phyloP scores from a whole-genome alignment of 1,284 basidiomycete species.

The Volvariella volvacea region DNA sequence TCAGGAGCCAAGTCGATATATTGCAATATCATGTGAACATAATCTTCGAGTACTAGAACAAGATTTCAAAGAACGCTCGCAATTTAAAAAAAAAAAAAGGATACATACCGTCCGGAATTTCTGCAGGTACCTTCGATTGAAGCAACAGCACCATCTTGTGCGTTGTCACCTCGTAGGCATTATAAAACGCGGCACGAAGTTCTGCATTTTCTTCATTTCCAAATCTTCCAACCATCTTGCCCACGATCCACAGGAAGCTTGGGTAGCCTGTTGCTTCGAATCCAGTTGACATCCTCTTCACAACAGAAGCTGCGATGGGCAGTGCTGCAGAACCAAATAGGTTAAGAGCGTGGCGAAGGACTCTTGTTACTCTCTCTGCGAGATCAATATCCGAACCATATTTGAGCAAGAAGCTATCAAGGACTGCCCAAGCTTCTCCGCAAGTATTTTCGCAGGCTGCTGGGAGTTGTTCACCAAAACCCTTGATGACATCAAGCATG shows the following conservation, averaged over 20 bases:
- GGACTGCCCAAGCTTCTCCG: conserved; percentile 76
- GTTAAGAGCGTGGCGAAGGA: conserved; percentile 77
- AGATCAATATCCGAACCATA: conserved; percentile 78
- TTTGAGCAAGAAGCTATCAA: conserved; percentile 76
- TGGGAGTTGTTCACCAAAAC: conserved; percentile 80
- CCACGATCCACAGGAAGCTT: conserved; percentile 92
- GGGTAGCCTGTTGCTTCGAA: conserved; percentile 84
- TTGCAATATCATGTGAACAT: conserved; percentile 76
- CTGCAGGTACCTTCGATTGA: conserved; percentile 57
- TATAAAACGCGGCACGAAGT: conserved; percentile 51
- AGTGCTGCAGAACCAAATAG: conserved; percentile 74
- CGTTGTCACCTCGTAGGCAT: conserved; percentile 73
- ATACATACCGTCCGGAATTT: conserved; percentile 70
- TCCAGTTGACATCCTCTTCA: conserved; percentile 69
- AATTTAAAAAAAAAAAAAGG: neutral
- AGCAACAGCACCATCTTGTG: conserved; percentile 63
- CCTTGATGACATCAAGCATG: conserved; percentile 76
- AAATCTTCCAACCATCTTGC: conserved; percentile 75
- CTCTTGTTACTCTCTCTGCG: conserved; percentile 83
- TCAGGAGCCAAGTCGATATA: conserved; percentile 68
- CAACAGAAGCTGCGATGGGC: conserved; percentile 62
- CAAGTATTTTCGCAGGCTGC: conserved; percentile 74
- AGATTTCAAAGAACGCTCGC: conserved; percentile 2
- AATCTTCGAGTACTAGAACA: conserved; percentile 87
- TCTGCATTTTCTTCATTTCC: conserved; percentile 52